phyloP scores from a whole-genome alignment of 192 early-diverging fungal species.

The Umbelopsis ramanniana region DNA sequence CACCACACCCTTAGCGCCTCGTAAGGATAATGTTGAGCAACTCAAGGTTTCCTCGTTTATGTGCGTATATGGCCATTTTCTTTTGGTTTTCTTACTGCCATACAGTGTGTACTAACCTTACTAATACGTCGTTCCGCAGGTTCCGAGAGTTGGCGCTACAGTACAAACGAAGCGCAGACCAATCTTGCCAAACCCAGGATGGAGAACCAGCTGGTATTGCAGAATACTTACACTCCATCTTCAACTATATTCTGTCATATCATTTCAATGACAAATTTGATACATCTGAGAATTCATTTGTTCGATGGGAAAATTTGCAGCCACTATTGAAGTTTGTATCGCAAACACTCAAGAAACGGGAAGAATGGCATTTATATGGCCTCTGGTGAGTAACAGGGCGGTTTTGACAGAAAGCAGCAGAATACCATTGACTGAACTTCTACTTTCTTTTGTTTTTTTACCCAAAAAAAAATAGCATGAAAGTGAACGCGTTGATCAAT shows the following conservation, averaged over 20 bases:
- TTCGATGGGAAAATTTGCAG: conserved; percentile 17
- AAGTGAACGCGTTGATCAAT: conserved; percentile 19
- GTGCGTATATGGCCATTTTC: not conserved
- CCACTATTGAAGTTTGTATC: conserved; percentile 14
- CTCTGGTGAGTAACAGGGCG: not conserved
- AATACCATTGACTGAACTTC: not conserved
- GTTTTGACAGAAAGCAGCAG: not conserved
- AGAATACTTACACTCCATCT: conserved; percentile 18
- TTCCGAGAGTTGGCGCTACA: conserved; percentile 9
- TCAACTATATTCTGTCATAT: conserved; percentile 14
- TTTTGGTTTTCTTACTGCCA: not conserved
- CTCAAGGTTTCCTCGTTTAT: conserved; percentile 1
- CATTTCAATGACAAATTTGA: conserved; percentile 19
- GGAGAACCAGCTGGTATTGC: conserved; percentile 3
- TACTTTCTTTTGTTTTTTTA: not conserved
- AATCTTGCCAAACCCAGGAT: conserved; percentile 14
- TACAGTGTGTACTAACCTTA: not conserved
- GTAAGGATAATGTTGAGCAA: conserved; percentile 9
- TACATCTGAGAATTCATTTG: conserved; percentile 13
- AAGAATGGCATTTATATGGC: conserved; percentile 14
- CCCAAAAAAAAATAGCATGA: not conserved
- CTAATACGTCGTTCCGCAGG: not conserved
- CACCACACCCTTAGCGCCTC: not conserved
- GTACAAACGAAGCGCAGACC: conserved; percentile 4
- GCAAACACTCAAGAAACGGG: conserved; percentile 1